A percentile compares a stretch with the other conserved stretches of the same genome.
phyloP scores from a whole-genome alignment of 78 protist species.

The Tieghemostelium lacteum region DNA sequence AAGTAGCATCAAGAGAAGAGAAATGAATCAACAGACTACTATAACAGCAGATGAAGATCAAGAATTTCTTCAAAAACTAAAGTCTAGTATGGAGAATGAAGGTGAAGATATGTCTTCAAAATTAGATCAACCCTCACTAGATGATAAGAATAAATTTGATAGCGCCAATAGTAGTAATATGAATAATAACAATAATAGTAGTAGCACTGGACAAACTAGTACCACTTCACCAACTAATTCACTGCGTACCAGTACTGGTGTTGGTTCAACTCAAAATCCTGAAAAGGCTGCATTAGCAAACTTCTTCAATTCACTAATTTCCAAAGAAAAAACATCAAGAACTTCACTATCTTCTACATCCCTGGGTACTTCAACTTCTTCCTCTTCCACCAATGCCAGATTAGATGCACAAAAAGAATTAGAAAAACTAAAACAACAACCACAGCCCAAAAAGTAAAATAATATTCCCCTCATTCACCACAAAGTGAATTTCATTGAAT shows the following conservation, averaged over 20 bases:
- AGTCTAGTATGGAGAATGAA: constrained; percentile 25
- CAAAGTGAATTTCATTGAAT: too few species aligned
- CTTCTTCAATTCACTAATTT: constrained; percentile 73
- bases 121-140: too few species aligned
- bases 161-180: too few species aligned
- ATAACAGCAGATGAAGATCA: constrained; percentile 63
- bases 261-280: constrained; percentile 22
- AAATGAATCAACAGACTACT: constrained; percentile 15
- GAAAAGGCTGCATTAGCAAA: constrained; percentile 77
- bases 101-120: constrained; percentile 5
- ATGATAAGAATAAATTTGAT: too few species aligned
- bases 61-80: constrained; percentile 52
- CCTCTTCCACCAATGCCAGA: constrained; percentile 12
- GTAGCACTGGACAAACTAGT: not conserved
- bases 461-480: too few species aligned
- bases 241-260: constrained; percentile 1
- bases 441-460: too few species aligned
- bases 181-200: too few species aligned
- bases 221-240: constrained; percentile 14
- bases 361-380: constrained; percentile 40
- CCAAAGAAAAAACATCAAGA: constrained; percentile 50
- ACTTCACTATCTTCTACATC: constrained; percentile 35
- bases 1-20: constrained; percentile 65
- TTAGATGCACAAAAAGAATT: constrained; percentile 67
- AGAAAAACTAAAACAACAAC: constrained; percentile 44